Base-by-base conservation (phyloP, 805 yeast species). In the Brettanomyces custersianus region DNA sequence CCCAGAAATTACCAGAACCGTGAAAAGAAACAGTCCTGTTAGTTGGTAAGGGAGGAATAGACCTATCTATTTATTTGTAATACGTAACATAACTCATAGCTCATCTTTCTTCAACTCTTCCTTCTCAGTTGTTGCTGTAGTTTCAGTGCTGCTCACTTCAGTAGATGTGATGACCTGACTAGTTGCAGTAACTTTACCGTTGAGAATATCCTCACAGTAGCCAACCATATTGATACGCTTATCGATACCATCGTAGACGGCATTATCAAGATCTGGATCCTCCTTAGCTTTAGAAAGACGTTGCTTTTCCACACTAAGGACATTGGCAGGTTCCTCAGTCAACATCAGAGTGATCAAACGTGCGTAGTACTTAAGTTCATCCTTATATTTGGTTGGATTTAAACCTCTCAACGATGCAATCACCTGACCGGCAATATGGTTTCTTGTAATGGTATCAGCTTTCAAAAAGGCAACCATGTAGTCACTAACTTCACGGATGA, bases 1-100 rank as follows among this genome's bases (percentile, higher is more conserved):
- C 71, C 78, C 85, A 13, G 72, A 80, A 34, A 55, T 74, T 45
- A 69, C 85, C 39, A 62, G 97, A 56, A 64, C 68, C 22, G 66
- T 67, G 5, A 72, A 77, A 60, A 70, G 72, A 62, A 68, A 62
- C 51, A 56, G 64, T 46, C 62, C 74, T 20, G 60, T 77, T 18
- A 66, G 63, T 20, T 76, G 82, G 81, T 75, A 44, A 46, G 6
- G 19, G 28, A 12, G 8, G n/a, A 12, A 25, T 25, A n/a, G 15
- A n/a, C 28, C 15, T 29, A 28, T 17, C 11, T 28, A 28, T 28
- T 28, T 18, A 18, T 15, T 29, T 29, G 9, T 29, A 16, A 9
- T 22, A 9, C 9, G 12, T 22, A 9, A 9, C 25, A 22, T 22
- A 12, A 13, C 28, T 25, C 28, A 29, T 18, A 29, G 17, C 19